These are phyloP conservation scores for Dentipellis sp. DNA, from an alignment of 768 basidiomycete species.

Conservation along the genomic window DNA sequence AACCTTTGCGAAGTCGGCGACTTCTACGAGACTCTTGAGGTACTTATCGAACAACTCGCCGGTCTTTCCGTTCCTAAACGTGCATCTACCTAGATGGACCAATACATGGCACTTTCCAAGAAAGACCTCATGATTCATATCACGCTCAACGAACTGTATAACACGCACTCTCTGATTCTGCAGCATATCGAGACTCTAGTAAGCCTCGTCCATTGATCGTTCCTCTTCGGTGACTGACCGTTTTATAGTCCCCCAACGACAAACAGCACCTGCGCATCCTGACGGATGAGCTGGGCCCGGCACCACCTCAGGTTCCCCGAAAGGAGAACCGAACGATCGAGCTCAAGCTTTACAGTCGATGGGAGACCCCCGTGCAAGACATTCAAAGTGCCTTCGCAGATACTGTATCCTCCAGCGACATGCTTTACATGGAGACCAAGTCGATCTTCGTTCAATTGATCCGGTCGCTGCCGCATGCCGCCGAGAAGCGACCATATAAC, in stretches of 20 bases:
- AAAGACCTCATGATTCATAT: slow-evolving; percentile 98
- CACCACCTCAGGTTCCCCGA: slow-evolving; percentile 91
- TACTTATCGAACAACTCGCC: slow-evolving; percentile 22
- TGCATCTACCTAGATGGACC: slow-evolving; percentile 73
- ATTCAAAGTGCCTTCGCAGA: slow-evolving; percentile 95
- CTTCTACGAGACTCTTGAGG: slow-evolving; percentile 98
- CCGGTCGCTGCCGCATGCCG: slow-evolving; percentile 81
- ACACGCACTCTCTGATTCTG: slow-evolving; percentile 90
- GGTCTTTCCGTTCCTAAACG: neutral
- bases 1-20: slow-evolving; percentile 97
- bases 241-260: slow-evolving; percentile 82
- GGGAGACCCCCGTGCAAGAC: slow-evolving; percentile 99
- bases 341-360: slow-evolving; percentile 87
- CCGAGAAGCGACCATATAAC: slow-evolving; percentile 84
- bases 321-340: slow-evolving; percentile 97
- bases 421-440: slow-evolving; percentile 99
- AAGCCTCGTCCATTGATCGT: slow-evolving; percentile 21
- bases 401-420: slow-evolving; percentile 93
- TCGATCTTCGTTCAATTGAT: slow-evolving; percentile 98
- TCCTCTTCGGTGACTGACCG: slow-evolving; percentile 1
- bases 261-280: slow-evolving; percentile 95
- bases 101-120: slow-evolving; percentile 99
- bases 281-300: slow-evolving; percentile 90
- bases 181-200: slow-evolving; percentile 95
- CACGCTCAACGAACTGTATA: slow-evolving; percentile 97